These are phyloP conservation scores for Trichoderma gamsii DNA, from an alignment of 495 filamentous ascomycete genomes.

Conservation along the genomic window DNA sequence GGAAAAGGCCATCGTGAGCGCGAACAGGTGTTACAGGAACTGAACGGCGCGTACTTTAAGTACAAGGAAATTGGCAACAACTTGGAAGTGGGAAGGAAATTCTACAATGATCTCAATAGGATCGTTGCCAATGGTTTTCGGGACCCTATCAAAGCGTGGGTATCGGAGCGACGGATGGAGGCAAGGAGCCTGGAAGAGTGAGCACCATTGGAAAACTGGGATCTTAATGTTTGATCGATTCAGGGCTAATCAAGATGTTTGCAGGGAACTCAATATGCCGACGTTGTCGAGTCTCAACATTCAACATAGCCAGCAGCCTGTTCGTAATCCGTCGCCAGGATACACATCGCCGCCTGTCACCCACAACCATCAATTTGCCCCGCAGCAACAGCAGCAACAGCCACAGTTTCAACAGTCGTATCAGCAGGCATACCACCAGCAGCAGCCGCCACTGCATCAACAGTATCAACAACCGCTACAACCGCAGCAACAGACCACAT, in stretches of 20 bases:
- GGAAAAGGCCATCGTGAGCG: constrained; percentile 71
- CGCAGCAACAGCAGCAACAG: constrained; percentile 15
- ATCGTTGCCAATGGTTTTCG: constrained; percentile 70
- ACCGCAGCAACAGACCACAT: constrained; percentile 21
- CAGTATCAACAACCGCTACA: constrained; percentile 30
- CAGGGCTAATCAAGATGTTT: constrained; percentile 13
- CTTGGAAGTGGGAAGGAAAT: constrained; percentile 82
- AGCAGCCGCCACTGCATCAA: constrained; percentile 26
- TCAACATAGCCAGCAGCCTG: constrained; percentile 18
- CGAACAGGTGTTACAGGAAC: constrained; percentile 76
- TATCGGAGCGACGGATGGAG: constrained; percentile 72
- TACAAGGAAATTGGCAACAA: constrained; percentile 93
- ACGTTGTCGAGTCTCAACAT: constrained; percentile 29
- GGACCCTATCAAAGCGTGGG: constrained; percentile 72
- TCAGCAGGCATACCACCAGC: constrained; percentile 21
- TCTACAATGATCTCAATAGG: constrained; percentile 91
- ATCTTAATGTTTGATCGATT: not conserved
- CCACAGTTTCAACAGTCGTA: constrained; percentile 1
- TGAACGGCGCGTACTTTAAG: constrained; percentile 89
- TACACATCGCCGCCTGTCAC: constrained; percentile 13
- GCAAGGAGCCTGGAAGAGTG: constrained; percentile 71
- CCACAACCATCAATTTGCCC: constrained; percentile 16
- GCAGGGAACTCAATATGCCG: constrained; percentile 46
- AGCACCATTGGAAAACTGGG: constrained; percentile 20
- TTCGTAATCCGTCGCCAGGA: constrained; percentile 8